These are phyloP conservation scores for Vaccinium vitisidaea DNA, from an alignment of 148 eudicot species.

Conservation along the genomic window DNA sequence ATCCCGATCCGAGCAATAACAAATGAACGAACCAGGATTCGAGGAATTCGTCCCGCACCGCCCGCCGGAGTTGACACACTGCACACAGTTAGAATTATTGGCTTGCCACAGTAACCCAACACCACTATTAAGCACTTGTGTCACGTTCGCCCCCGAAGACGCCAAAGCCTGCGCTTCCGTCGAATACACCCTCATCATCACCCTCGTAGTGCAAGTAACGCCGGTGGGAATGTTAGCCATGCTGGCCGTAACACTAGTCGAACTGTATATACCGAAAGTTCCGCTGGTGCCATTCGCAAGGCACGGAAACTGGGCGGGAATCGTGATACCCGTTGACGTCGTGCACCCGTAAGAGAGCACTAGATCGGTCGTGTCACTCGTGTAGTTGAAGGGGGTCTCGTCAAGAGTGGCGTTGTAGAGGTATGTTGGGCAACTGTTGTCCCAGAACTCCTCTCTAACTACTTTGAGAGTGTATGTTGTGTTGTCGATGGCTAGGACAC, in stretches of 20 bases:
- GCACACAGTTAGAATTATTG: slow-evolving; percentile 26
- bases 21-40: slow-evolving; percentile 27
- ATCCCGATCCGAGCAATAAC: slow-evolving; percentile 40
- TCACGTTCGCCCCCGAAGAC: not conserved
- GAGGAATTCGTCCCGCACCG: slow-evolving; percentile 6
- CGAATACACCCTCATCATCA: slow-evolving; percentile 26
- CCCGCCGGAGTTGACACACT: slow-evolving; percentile 50
- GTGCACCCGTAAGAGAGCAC: slow-evolving; percentile 43
- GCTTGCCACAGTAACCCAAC: slow-evolving; percentile 47
- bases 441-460: slow-evolving; percentile 32
- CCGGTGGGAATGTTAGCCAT: too few species aligned
- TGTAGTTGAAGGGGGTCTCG: slow-evolving; percentile 19
- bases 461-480: slow-evolving; percentile 17
- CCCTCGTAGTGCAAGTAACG: slow-evolving; percentile 16
- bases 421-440: slow-evolving; percentile 22
- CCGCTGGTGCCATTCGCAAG: not conserved
- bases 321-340: too few species aligned
- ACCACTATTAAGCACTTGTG: slow-evolving; percentile 33
- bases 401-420: slow-evolving; percentile 30
- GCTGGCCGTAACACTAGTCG: not conserved
- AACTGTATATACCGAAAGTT: not conserved
- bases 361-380: slow-evolving; percentile 23
- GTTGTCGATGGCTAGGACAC: slow-evolving; percentile 24
- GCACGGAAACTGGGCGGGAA: slow-evolving; percentile 8
- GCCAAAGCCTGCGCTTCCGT: slow-evolving; percentile 9